Percentiles rank a stretch among this genome's conserved stretches.
Evolutionary conservation across 192 early-diverging fungal genomes (phyloP).

Genomic region (Chytriomyces sp.): DNA sequence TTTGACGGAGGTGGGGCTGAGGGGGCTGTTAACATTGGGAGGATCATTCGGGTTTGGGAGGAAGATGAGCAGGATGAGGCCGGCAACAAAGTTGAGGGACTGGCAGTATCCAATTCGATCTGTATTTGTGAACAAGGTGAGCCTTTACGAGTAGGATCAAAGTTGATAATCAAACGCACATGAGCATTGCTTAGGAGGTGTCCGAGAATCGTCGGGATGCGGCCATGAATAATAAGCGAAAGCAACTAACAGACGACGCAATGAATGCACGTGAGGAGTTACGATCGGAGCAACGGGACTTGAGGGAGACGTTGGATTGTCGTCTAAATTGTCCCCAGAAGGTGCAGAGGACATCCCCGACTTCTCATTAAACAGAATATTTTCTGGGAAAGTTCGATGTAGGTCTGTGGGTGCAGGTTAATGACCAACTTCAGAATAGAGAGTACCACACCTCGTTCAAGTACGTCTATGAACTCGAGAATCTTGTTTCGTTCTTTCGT

Average conservation of each 20-base stretch:
- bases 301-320: slow-evolving; percentile 10
- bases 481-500: slow-evolving; percentile 54
- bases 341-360: not conserved
- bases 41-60: slow-evolving; percentile 15
- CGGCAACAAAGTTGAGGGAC: slow-evolving; percentile 78
- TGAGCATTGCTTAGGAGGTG: slow-evolving; percentile 34
- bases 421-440: not conserved
- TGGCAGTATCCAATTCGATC: slow-evolving; percentile 81
- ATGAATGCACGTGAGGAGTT: slow-evolving; percentile 49
- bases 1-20: not conserved
- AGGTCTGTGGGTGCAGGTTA: slow-evolving; percentile 52
- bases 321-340: not conserved
- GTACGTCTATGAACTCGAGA: slow-evolving; percentile 63
- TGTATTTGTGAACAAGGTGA: not conserved
- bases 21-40: not conserved
- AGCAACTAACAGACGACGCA: slow-evolving; percentile 69
- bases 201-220: slow-evolving; percentile 34
- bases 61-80: slow-evolving; percentile 67
- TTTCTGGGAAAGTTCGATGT: slow-evolving; percentile 78
- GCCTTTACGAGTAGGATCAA: not conserved
- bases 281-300: not conserved
- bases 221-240: slow-evolving; percentile 71
- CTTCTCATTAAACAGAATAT: slow-evolving; percentile 59
- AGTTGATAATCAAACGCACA: slow-evolving; percentile 16
- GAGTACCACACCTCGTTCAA: slow-evolving; percentile 60